These are phyloP conservation scores for Phyllosticta citribraziliensis DNA, from an alignment of 2,329 filamentous ascomycete genomes.

Conservation along the genomic window DNA sequence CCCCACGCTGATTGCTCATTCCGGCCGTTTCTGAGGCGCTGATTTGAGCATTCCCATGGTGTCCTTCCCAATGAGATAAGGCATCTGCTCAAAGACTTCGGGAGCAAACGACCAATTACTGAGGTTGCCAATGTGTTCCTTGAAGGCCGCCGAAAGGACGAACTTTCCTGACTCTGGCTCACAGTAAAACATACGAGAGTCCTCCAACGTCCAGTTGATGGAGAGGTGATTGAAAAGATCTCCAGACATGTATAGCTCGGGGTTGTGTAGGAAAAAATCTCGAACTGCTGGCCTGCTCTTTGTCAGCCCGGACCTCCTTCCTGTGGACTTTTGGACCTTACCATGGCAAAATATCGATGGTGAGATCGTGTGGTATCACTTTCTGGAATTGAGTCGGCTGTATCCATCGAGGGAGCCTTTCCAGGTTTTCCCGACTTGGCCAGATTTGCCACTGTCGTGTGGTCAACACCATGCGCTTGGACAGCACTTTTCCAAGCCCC, in stretches of 20 bases:
- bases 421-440: constrained; percentile 7
- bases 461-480: neutral
- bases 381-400: constrained; percentile 7
- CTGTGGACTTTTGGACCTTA: neutral
- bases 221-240: constrained; percentile 1
- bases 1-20: neutral
- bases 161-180: constrained; percentile 2
- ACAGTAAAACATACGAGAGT: constrained; percentile 5
- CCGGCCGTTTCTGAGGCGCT: neutral
- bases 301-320: neutral
- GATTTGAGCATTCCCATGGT: neutral
- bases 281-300: constrained; percentile 6
- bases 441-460: constrained; percentile 7
- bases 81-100: constrained; percentile 16
- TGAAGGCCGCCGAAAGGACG: constrained; percentile 11
- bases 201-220: constrained; percentile 7
- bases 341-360: constrained; percentile 9
- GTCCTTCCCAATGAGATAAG: constrained; percentile 6
- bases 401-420: constrained; percentile 8
- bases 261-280: constrained; percentile 8
- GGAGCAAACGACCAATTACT: constrained; percentile 19
- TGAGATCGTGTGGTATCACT: constrained; percentile 10
- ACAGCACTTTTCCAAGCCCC: neutral
- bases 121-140: constrained; percentile 21
- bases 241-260: constrained; percentile 6